Percentiles rank a stretch among this genome's conserved stretches.
These are phyloP conservation scores for Xylaria bambusicola DNA, from an alignment of 495 filamentous ascomycete genomes.

Conservation along the genomic window DNA sequence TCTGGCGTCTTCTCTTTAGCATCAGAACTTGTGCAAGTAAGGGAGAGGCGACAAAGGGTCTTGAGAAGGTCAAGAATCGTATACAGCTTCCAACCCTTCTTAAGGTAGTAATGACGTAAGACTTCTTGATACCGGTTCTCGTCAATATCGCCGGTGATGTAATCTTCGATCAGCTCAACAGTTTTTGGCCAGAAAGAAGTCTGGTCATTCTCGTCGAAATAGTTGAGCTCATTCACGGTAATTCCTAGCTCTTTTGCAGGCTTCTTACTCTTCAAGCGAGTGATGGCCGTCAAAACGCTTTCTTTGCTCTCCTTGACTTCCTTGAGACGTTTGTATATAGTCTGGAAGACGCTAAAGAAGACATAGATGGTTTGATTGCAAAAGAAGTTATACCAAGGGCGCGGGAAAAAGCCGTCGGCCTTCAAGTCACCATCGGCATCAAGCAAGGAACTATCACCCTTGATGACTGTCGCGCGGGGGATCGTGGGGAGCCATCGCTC, in stretches of 20 bases:
- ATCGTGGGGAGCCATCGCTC: slow-evolving; percentile 56
- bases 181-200: slow-evolving; percentile 55
- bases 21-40: slow-evolving; percentile 74
- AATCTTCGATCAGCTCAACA: slow-evolving; percentile 75
- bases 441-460: slow-evolving; percentile 41
- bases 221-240: slow-evolving; percentile 52
- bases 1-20: slow-evolving; percentile 88
- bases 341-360: slow-evolving; percentile 90
- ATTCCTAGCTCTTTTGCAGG: slow-evolving; percentile 79
- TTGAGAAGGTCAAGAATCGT: slow-evolving; percentile 82
- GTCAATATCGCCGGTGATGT: slow-evolving; percentile 81
- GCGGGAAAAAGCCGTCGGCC: slow-evolving; percentile 77
- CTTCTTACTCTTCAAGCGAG: slow-evolving; percentile 67
- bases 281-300: slow-evolving; percentile 70
- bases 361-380: slow-evolving; percentile 86
- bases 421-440: slow-evolving; percentile 64
- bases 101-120: slow-evolving; percentile 83
- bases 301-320: slow-evolving; percentile 77
- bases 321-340: slow-evolving; percentile 78
- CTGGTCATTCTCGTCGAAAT: slow-evolving; percentile 45
- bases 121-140: slow-evolving; percentile 81
- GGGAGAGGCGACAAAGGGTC: slow-evolving; percentile 72
- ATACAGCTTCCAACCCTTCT: slow-evolving; percentile 87
- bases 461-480: slow-evolving; percentile 49
- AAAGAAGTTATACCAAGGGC: slow-evolving; percentile 81